These are phyloP conservation scores for Entomortierella parvispora DNA, from an alignment of 192 early-diverging fungal species.

Conservation along the genomic window DNA sequence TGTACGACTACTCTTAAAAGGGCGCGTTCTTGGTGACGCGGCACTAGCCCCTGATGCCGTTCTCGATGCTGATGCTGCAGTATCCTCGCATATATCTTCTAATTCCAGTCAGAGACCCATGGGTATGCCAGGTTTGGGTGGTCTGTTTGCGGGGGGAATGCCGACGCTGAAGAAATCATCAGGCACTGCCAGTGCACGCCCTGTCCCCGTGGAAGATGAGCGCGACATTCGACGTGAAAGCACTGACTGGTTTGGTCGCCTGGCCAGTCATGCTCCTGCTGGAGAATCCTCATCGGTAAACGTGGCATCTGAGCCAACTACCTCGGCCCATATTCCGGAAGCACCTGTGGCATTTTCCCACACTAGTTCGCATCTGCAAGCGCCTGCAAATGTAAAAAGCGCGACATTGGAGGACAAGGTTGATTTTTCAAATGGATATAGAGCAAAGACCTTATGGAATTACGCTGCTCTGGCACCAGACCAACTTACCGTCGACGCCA, in stretches of 20 bases:
- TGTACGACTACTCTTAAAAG: conserved; percentile 11
- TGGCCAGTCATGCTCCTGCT: conserved; percentile 50
- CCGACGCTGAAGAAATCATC: conserved; percentile 68
- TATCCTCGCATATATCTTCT: conserved; percentile 17
- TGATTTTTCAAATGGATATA: conserved; percentile 30
- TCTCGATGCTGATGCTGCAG: neutral
- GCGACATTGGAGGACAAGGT: conserved; percentile 39
- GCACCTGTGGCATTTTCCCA: neutral
- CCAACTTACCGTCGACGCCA: conserved; percentile 53
- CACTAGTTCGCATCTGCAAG: neutral
- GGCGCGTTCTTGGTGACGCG: conserved; percentile 54
- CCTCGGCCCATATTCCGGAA: neutral
- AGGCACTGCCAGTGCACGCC: conserved; percentile 27
- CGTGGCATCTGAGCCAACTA: neutral
- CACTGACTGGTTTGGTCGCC: conserved; percentile 60
- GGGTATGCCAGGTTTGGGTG: conserved; percentile 59
- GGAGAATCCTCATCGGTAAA: conserved; percentile 3
- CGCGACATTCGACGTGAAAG: conserved; percentile 55
- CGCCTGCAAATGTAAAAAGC: conserved; percentile 1
- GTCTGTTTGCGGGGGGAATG: conserved; percentile 74
- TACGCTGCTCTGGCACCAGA: conserved; percentile 52
- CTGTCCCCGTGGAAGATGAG: conserved; percentile 5
- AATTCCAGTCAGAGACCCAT: conserved; percentile 31
- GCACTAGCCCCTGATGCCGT: conserved; percentile 9
- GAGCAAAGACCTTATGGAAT: conserved; percentile 53